Evolutionary conservation across 305 asterid species (phyloP).

Genomic region (Lippia alba): DNA sequence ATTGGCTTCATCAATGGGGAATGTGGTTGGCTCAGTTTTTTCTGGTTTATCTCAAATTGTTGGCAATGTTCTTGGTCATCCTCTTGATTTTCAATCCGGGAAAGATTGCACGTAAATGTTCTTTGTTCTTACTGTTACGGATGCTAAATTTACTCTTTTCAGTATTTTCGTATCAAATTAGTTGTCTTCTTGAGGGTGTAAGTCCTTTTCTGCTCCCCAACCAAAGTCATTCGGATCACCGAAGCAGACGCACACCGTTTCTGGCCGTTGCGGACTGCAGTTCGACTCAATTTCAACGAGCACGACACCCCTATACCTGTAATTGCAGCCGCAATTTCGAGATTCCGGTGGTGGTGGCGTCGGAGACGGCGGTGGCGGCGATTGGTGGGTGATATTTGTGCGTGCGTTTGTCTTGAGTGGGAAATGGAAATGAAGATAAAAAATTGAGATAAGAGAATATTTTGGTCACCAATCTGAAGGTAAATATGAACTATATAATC

Average conservation of each 20-base stretch:
- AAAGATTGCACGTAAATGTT: slow-evolving; percentile 65
- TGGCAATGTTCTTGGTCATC: slow-evolving; percentile 69
- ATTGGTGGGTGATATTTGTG: slow-evolving; percentile 17
- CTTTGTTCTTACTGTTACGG: background rate
- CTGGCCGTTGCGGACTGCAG: slow-evolving; percentile 43
- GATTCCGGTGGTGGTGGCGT: slow-evolving; percentile 9
- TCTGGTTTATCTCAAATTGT: slow-evolving; percentile 57
- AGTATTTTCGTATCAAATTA: too few relatives aligned
- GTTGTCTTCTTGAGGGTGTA: slow-evolving; percentile 79
- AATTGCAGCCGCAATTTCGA: slow-evolving; percentile 58
- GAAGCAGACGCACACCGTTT: slow-evolving; percentile 49
- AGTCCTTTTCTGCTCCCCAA: slow-evolving; percentile 78
- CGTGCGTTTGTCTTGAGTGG: slow-evolving; percentile 18
- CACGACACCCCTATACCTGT: slow-evolving; percentile 49
- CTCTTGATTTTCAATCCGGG: slow-evolving; percentile 80
- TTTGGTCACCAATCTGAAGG: background rate
- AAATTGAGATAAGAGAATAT: slow-evolving; percentile 43
- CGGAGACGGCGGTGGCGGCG: slow-evolving; percentile 13
- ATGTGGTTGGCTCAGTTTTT: slow-evolving; percentile 51
- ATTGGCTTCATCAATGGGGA: slow-evolving; percentile 54
- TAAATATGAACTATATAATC: background rate
- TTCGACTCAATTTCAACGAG: slow-evolving; percentile 43
- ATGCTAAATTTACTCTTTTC: background rate
- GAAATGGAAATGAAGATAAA: slow-evolving; percentile 45
- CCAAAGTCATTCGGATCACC: slow-evolving; percentile 65